Evolutionary conservation across 78 protist species (phyloP), one percentile per base, ranked within the genome.

Genomic region (Dictyostelium intermedium): DNA sequence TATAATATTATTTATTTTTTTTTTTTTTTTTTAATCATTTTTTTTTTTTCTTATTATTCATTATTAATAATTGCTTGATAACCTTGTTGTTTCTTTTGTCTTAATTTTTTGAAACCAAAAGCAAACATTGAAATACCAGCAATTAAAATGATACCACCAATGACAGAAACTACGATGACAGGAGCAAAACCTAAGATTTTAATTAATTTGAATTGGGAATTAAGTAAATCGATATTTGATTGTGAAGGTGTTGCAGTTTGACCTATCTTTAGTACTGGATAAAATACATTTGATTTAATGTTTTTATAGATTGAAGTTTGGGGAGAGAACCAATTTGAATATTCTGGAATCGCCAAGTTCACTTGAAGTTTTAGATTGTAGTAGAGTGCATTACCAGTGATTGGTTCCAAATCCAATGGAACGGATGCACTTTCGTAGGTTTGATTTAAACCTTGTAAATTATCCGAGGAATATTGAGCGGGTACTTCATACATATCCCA

Each of bases 401-500:
- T 79, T 61, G 93, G 93, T 66, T 87, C 93, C 16, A 87, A 32
- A 43, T 87, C 93, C 80, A 87, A 79, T 72, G 93, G 93, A 13
- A 87, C 47, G n/a, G 41, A 34, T 8, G 93, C 82, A n/a, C 47
- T 56, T 30, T 37, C 81, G 16, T 63, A 87, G 9, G 93, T 41
- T 34, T 83, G 76, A n/a, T 76, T 79, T 34, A 43, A 10, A 79
- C 93, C 93, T 18, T 56, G 37, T 37, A 79, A 32, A 9, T 43
- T n/a, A 34, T 56, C 23, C 3, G 70, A 27, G 1, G 53, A 32
- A 45, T 69, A 69, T 10, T 79, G 7, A 1, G 73, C 5, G 6
- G 84, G 86, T 23, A 87, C 93, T 32, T 79, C 93, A 63, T 82
- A 87, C 93, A 87, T 87, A 45, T 87, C 93, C 93, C 93, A 87